Evolutionary conservation across 2,329 filamentous ascomycete species (phyloP).

Genomic region (Parastagonospora nodorum): DNA sequence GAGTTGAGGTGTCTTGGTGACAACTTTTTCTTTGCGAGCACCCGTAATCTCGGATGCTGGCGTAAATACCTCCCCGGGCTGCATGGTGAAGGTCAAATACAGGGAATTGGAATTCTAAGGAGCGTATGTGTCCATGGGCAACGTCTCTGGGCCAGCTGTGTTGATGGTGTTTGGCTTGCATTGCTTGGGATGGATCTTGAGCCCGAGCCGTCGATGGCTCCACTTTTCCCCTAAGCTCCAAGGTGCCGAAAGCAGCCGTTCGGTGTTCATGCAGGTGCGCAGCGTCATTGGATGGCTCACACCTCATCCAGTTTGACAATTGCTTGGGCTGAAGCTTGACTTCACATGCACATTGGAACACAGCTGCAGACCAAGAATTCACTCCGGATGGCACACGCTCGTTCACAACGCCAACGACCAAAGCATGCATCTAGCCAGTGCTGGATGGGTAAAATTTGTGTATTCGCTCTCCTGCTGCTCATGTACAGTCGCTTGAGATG

Average conservation of each 20-base stretch:
- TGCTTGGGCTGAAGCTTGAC: not conserved
- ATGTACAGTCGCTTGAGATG: constrained; percentile 33
- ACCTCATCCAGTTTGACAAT: not conserved
- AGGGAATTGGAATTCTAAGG: constrained; percentile 1
- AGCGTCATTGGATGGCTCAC: not conserved
- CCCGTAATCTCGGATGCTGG: constrained; percentile 44
- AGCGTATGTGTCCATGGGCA: constrained; percentile 26
- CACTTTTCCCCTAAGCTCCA: not conserved
- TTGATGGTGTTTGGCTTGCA: constrained; percentile 12
- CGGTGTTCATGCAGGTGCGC: not conserved
- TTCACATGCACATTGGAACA: not conserved
- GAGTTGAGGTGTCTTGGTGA: not conserved
- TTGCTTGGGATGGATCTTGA: constrained; percentile 2
- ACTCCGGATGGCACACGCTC: no score
- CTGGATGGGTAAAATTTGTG: constrained; percentile 2
- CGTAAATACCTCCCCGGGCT: constrained; percentile 43
- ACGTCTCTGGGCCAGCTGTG: constrained; percentile 4
- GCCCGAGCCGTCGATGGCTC: not conserved
- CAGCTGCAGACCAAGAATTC: not conserved
- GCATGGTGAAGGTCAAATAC: constrained; percentile 34
- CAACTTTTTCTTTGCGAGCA: not conserved
- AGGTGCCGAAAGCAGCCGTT: not conserved
- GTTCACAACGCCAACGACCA: no score
- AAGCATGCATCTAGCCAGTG: not conserved
- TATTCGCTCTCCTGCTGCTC: constrained; percentile 44